Conservation (phyloP, 306 rosid genomes). For the Morella rubra region DNA sequence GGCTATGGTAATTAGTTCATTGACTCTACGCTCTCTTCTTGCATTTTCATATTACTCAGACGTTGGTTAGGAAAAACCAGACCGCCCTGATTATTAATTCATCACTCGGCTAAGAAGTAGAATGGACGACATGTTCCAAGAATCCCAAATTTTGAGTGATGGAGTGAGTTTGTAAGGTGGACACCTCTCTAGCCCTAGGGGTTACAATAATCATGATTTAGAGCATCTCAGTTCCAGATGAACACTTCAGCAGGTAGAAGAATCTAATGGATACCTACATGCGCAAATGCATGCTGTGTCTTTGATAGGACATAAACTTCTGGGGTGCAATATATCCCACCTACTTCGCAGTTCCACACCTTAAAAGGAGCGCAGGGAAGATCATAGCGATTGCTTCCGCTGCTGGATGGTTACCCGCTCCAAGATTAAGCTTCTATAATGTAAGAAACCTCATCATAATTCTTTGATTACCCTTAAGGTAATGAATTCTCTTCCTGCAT, state of each 20-base stretch:
- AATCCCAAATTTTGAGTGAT: too few species aligned
- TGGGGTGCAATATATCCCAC: slow-evolving; percentile 60
- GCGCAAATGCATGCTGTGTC: not conserved
- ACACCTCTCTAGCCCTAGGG: too few species aligned
- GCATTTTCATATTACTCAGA: not conserved
- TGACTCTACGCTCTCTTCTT: not conserved
- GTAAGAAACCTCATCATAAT: slow-evolving; percentile 35
- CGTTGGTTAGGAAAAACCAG: not conserved
- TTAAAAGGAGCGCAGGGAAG: slow-evolving; percentile 52
- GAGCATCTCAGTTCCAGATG: not conserved
- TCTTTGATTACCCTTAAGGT: not conserved
- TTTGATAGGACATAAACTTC: slow-evolving; percentile 56
- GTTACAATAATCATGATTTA: too few species aligned
- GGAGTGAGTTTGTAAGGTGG: too few species aligned
- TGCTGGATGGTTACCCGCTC: slow-evolving; percentile 52
- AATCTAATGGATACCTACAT: not conserved
- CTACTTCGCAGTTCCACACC: slow-evolving; percentile 58
- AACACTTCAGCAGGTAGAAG: not conserved
- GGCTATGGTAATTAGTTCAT: slow-evolving; percentile 30
- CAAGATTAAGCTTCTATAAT: slow-evolving; percentile 52
- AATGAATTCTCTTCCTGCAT: not conserved
- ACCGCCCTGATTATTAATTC: too few species aligned
- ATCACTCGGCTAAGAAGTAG: too few species aligned
- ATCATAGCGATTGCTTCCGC: slow-evolving; percentile 56
- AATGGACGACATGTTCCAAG: too few species aligned